Evolutionary conservation across 2,329 filamentous ascomycete genomes (phyloP), one percentile per base, ranked within the genome.

Genomic region (Trichoderma endophyticum): DNA sequence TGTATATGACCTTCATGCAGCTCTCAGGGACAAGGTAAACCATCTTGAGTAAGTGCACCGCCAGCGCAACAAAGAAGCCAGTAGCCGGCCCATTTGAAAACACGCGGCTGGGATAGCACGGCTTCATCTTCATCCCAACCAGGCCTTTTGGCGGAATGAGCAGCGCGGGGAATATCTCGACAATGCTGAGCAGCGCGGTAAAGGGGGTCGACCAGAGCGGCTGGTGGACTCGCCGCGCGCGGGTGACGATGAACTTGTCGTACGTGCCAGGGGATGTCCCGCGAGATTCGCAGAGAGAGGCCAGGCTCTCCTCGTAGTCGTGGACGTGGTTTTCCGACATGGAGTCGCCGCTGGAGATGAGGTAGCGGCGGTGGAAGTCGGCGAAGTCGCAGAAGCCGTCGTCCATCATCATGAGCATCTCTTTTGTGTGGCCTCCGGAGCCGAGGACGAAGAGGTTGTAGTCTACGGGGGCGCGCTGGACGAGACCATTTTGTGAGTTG

Each of bases 361-460:
- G 83, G 80, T 97, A 99, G 32, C 93, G 95, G 30, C 96, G 89
- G 77, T 93, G 91, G 82, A 91, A 82, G 77, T 81, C 79, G 69
- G 79, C 59, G 74, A 84, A 85, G 51, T 82, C 82, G 72, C 84
- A 85, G 78, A 87, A 88, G 75, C 87, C 88, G 75, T 85, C 84
- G 71, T 85, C 84, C 76, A 99, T 89, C 84, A 98, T 92, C 78
- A 92, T 90, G 74, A 97, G 86, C 92, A 99, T 97, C 82, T 99
- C 96, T 62, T 94, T 91, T 0, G 96, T 98, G 82, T 99, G 96
- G 1, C 96, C 96, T 36, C 96, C 96, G 3, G 93, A 97, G 67
- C 96, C 96, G 28, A 98, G 91, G 30, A 98, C 91, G 74, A 97
- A 88, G 36, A 97, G 85, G 69, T 94, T 84, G 80, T 95, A 88